Percentiles rank a stretch among this genome's conserved stretches.
Conservation (phyloP, 768 basidiomycete genomes). For the Leccinum uliginosum region DNA sequence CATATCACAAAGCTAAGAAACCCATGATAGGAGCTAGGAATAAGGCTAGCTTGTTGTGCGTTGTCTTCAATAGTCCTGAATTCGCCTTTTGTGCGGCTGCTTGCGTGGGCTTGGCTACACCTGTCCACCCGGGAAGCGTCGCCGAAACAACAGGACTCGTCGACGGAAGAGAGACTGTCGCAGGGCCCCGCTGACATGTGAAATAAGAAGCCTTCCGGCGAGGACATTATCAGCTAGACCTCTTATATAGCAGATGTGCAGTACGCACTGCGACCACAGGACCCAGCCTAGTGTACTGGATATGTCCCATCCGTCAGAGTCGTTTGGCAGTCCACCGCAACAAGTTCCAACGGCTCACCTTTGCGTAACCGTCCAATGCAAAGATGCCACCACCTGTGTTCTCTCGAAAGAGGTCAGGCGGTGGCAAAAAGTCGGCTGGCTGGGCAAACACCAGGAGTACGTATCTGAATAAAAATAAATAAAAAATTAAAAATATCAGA, state of each 20-base stretch:
- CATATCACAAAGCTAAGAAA: constrained; percentile 20
- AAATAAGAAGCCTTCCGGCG: constrained; percentile 59
- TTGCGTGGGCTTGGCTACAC: constrained; percentile 9
- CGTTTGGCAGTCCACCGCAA: background rate
- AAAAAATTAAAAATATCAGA: too few species aligned
- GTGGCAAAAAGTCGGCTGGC: constrained; percentile 57
- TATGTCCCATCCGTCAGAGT: background rate
- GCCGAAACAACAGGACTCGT: constrained; percentile 67
- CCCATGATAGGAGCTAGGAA: constrained; percentile 29
- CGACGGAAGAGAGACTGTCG: constrained; percentile 45
- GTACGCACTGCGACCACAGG: constrained; percentile 53
- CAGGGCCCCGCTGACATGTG: constrained; percentile 64
- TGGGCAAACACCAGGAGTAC: constrained; percentile 63
- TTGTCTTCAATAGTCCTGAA: constrained; percentile 13
- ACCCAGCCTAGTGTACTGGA: constrained; percentile 52
- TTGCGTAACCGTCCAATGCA: constrained; percentile 54
- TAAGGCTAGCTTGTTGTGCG: constrained; percentile 18
- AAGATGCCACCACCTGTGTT: constrained; percentile 51
- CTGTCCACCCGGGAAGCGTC: constrained; percentile 41
- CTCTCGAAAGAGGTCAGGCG: constrained; percentile 48
- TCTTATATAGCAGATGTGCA: background rate
- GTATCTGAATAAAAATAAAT: constrained; percentile 43
- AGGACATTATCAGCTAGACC: constrained; percentile 3
- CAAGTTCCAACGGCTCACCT: constrained; percentile 31
- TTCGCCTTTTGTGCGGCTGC: constrained; percentile 19